These are phyloP conservation scores for Suillus alpinus DNA, from an alignment of 768 basidiomycete genomes.

Conservation along the genomic window DNA sequence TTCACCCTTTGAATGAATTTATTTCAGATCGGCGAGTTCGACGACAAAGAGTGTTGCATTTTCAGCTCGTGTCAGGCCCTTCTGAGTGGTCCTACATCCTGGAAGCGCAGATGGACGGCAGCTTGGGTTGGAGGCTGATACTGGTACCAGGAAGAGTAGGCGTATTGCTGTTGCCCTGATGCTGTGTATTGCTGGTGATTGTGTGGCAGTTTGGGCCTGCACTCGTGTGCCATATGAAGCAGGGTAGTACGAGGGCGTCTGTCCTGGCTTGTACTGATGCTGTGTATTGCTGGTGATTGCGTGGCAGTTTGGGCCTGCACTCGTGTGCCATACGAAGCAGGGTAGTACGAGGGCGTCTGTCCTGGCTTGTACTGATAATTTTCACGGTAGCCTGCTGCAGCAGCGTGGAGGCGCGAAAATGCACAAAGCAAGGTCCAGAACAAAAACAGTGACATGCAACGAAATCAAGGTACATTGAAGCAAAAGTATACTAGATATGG, in stretches of 20 bases:
- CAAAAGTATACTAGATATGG: no score
- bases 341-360: constrained; percentile 32
- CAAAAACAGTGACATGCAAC: no score
- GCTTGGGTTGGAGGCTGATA: constrained; percentile 34
- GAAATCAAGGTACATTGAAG: no score
- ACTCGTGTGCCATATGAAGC: constrained; percentile 24
- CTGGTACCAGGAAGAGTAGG: constrained; percentile 42
- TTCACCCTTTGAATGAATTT: no score
- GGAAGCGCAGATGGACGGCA: no score
- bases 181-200: constrained; percentile 33
- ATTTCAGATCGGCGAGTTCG: no score
- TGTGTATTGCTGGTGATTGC: no score
- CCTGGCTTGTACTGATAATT: constrained; percentile 38
- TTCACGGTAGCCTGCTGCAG: constrained; percentile 26
- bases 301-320: constrained; percentile 25
- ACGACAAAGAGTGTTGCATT: no score
- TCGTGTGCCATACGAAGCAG: constrained; percentile 24
- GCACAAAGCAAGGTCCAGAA: no score
- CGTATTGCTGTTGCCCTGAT: constrained; percentile 39
- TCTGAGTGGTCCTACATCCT: no score
- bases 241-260: constrained; percentile 31
- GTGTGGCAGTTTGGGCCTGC: constrained; percentile 27
- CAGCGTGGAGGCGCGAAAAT: no score
- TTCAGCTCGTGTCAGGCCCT: no score
- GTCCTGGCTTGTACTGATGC: constrained; percentile 39